Base-by-base conservation (phyloP, 2,329 filamentous ascomycete species). In the Coniella lustricola region DNA sequence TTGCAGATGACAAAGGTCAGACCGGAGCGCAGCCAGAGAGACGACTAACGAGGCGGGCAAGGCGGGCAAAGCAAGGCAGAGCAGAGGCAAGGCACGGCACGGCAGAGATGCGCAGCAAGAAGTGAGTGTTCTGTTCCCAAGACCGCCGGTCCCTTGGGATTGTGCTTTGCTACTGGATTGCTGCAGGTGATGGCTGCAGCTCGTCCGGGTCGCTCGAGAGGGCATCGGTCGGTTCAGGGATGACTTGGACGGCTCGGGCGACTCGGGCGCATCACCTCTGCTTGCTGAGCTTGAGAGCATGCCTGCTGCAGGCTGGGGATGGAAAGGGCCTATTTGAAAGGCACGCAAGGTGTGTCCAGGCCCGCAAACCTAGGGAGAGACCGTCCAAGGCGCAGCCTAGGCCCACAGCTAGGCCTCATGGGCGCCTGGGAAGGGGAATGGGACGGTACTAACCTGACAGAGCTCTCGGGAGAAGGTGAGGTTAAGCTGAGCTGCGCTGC, bases 401-500 rank as follows among this genome's bases (percentile, higher is more conserved):
- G 29, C n/a, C 16, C 18, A 17, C 31, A 20, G 40, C 10, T 20
- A 9, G 29, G 25, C 40, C 40, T 42, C 29, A 17, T 42, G 29
- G 25, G 5, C 25, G 25, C 25, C 25, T 29, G 10, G 17, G 29
- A 12, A 12, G 33, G 21, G 21, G n/a, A 5, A 17, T 13, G 17
- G 21, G 22, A 29, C 32, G 31, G 9, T 37, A 39, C 35, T 39
- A 16, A 46, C 35, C 44, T 18, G 44, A 17, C 22, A 38, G 44
- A 33, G 34, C 44, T n/a, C 16, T 32, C 21, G 12, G 14, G 20
- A 25, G 8, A 12, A 32, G 25, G 14, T 41, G 22, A 32, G 39
- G 42, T 16, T 44, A 18, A 38, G 35, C 13, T 39, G 44, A 46
- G 44, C 14, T 46, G 44, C 38, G 41, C 29, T 43, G 40, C 32